These are phyloP conservation scores for Wickerhamiella galacta DNA, from an alignment of 805 yeast species.

Conservation along the genomic window DNA sequence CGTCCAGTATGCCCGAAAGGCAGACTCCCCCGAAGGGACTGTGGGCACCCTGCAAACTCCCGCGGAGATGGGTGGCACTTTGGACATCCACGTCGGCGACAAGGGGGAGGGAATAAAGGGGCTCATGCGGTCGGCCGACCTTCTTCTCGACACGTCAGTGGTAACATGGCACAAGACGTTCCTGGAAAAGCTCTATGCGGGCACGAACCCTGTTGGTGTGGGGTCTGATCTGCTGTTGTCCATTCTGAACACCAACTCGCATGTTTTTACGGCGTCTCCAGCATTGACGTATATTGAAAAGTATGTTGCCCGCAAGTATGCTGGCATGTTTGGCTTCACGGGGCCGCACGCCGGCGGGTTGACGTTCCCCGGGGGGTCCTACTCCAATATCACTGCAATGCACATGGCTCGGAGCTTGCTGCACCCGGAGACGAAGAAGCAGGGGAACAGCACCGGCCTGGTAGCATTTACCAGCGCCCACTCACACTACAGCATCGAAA, in stretches of 20 bases:
- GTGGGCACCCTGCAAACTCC: slow-evolving; percentile 35
- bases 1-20: slow-evolving; percentile 34
- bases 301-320: slow-evolving; percentile 49
- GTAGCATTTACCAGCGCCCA: slow-evolving; percentile 59
- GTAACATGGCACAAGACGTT: slow-evolving; percentile 83
- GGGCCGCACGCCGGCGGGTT: slow-evolving; percentile 54
- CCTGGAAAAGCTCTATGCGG: slow-evolving; percentile 67
- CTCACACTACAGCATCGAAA: slow-evolving; percentile 65
- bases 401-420: slow-evolving; percentile 55
- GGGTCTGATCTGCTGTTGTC: slow-evolving; percentile 54
- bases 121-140: slow-evolving; percentile 34
- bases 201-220: slow-evolving; percentile 74
- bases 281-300: slow-evolving; percentile 62
- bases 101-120: slow-evolving; percentile 28
- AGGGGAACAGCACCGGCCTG: slow-evolving; percentile 40
- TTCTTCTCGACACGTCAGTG: slow-evolving; percentile 47
- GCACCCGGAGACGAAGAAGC: slow-evolving; percentile 50
- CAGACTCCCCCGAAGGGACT: slow-evolving; percentile 29
- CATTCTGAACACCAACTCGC: slow-evolving; percentile 64
- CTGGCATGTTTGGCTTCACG: slow-evolving; percentile 39
- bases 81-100: slow-evolving; percentile 24
- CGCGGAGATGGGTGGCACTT: slow-evolving; percentile 24
- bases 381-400: slow-evolving; percentile 66
- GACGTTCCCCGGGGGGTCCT: slow-evolving; percentile 76
- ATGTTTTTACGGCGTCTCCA: slow-evolving; percentile 72